Conservation (phyloP, 495 filamentous ascomycete genomes). For the Penicillium cataractarum region DNA sequence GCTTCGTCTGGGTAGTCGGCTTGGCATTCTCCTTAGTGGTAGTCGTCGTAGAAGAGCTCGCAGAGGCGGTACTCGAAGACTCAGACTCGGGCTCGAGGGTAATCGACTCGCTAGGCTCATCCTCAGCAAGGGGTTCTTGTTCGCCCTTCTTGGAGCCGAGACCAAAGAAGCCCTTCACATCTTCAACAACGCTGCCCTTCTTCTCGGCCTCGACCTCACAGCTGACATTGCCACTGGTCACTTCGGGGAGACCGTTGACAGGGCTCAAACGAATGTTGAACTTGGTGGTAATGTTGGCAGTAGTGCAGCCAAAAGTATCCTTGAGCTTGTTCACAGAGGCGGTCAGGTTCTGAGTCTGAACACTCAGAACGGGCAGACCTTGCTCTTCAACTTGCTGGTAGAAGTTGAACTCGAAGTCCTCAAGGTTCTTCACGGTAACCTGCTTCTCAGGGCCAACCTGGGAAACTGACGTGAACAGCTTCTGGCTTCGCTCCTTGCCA, state of each 20-base stretch:
- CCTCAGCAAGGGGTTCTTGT: slow-evolving; percentile 75
- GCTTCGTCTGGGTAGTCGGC: slow-evolving; percentile 59
- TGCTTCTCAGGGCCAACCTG: slow-evolving; percentile 80
- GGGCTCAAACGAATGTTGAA: slow-evolving; percentile 72
- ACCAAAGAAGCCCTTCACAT: slow-evolving; percentile 93
- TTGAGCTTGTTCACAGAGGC: slow-evolving; percentile 74
- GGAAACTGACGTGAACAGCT: slow-evolving; percentile 80
- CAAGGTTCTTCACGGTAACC: slow-evolving; percentile 81
- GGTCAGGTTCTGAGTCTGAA: slow-evolving; percentile 83
- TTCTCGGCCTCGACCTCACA: slow-evolving; percentile 79
- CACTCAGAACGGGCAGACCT: slow-evolving; percentile 53
- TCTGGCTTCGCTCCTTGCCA: slow-evolving; percentile 66
- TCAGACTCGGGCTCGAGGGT: slow-evolving; percentile 55
- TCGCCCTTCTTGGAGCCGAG: slow-evolving; percentile 84
- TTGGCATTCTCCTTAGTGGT: slow-evolving; percentile 53
- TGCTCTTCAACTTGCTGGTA: slow-evolving; percentile 67
- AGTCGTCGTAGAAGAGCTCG: slow-evolving; percentile 50
- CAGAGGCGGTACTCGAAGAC: slow-evolving; percentile 46
- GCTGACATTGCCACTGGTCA: slow-evolving; percentile 74
- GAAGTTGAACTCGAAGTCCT: slow-evolving; percentile 82
- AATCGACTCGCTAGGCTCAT: slow-evolving; percentile 51
- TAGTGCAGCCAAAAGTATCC: slow-evolving; percentile 73
- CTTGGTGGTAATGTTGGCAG: slow-evolving; percentile 77
- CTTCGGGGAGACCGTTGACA: slow-evolving; percentile 81
- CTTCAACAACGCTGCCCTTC: slow-evolving; percentile 77